Percentiles rank a stretch among this genome's conserved stretches.
These are phyloP conservation scores for Lasiosphaeria hispida DNA, from an alignment of 495 filamentous ascomycete species.

Conservation along the genomic window DNA sequence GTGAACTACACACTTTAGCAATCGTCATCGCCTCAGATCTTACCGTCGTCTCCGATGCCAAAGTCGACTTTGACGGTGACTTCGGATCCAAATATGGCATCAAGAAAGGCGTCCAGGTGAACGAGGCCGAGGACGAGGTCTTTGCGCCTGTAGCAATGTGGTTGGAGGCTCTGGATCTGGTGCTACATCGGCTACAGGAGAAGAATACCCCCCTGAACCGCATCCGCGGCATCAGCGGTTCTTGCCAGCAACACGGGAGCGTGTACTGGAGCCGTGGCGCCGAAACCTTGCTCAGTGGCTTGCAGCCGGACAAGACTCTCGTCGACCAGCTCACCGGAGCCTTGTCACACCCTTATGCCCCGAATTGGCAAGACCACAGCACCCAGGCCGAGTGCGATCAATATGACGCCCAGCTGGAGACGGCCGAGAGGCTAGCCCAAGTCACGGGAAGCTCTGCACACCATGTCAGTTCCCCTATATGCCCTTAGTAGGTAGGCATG, in stretches of 20 bases:
- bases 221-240: constrained; percentile 81
- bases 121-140: constrained; percentile 78
- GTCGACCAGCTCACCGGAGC: constrained; percentile 67
- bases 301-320: constrained; percentile 59
- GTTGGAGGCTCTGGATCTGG: constrained; percentile 86
- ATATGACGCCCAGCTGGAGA: constrained; percentile 72
- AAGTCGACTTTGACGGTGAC: constrained; percentile 70
- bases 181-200: constrained; percentile 68
- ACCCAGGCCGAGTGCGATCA: constrained; percentile 87
- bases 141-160: constrained; percentile 92
- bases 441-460: constrained; percentile 90
- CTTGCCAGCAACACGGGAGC: constrained; percentile 95
- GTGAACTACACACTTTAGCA: constrained; percentile 38
- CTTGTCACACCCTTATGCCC: constrained; percentile 83
- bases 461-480: constrained; percentile 59
- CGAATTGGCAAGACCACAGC: constrained; percentile 97
- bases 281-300: constrained; percentile 57
- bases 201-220: constrained; percentile 74
- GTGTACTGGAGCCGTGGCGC: constrained; percentile 81
- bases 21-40: constrained; percentile 79
- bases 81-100: constrained; percentile 77
- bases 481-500: not conserved
- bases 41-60: constrained; percentile 70
- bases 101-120: constrained; percentile 81
- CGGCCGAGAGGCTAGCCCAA: constrained; percentile 63